Evolutionary conservation across 2,329 filamentous ascomycete genomes (phyloP).

Genomic region (Penicillium rolfsii): DNA sequence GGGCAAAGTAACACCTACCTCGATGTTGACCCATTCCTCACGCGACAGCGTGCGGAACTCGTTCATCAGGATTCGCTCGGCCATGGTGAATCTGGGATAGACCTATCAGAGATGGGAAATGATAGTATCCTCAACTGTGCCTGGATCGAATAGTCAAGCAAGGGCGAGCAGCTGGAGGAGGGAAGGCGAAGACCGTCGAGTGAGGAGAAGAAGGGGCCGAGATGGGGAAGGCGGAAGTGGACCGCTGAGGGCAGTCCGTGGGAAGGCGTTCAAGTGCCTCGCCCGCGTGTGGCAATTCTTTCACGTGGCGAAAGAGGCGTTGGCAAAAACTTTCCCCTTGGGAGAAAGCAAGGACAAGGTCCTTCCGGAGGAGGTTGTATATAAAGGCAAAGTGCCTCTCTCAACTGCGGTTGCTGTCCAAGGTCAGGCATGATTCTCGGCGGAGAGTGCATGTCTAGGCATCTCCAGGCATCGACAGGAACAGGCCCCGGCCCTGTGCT

Average conservation of each 20-base stretch:
- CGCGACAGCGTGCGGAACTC: constrained; percentile 81
- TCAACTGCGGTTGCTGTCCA: not conserved
- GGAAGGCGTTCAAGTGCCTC: not conserved
- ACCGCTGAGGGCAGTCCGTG: not conserved
- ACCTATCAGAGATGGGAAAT: not conserved
- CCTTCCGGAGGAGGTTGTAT: not conserved
- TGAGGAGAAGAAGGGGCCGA: not conserved
- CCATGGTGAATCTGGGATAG: constrained; percentile 43
- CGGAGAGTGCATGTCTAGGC: not conserved
- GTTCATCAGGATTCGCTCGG: constrained; percentile 83
- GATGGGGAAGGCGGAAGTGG: not conserved
- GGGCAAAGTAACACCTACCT: constrained; percentile 58
- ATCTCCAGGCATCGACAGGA: not conserved
- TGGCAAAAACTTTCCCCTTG: not conserved
- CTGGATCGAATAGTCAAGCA: not conserved
- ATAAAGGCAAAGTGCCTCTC: not conserved
- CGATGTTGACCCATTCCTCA: constrained; percentile 92
- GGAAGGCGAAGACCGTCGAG: not conserved
- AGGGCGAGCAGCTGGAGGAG: not conserved
- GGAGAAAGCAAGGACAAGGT: too few relatives aligned
- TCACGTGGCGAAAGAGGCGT: not conserved
- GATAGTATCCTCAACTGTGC: not conserved
- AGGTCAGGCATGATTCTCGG: not conserved
- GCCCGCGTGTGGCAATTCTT: constrained; percentile 2
- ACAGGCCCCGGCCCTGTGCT: not conserved